These are phyloP conservation scores for Pulveroboletus sp. DNA, from an alignment of 768 basidiomycete genomes.

Conservation along the genomic window DNA sequence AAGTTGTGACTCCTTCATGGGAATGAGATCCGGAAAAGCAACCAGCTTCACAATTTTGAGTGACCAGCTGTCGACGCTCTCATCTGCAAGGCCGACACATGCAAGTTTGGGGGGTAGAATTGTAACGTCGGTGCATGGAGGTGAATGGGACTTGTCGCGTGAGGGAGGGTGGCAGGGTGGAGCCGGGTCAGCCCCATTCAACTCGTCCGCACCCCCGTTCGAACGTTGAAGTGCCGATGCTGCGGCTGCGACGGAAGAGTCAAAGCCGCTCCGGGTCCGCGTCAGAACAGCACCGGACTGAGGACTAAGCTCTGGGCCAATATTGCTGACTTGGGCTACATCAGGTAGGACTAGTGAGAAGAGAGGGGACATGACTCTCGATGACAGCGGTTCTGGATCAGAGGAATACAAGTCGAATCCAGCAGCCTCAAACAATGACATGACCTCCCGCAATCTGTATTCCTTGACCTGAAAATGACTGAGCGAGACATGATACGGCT, in stretches of 20 bases:
- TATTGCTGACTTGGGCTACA: constrained; percentile 27
- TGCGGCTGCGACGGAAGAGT: constrained; percentile 22
- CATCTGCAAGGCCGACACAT: constrained; percentile 70
- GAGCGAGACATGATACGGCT: not conserved
- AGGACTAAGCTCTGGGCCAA: constrained; percentile 26
- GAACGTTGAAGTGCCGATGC: constrained; percentile 7
- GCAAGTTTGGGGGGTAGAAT: constrained; percentile 67
- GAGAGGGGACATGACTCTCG: constrained; percentile 28
- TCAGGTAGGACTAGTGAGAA: constrained; percentile 30
- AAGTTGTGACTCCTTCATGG: constrained; percentile 18
- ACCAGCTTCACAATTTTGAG: constrained; percentile 75
- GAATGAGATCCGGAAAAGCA: constrained; percentile 69
- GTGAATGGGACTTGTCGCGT: constrained; percentile 47
- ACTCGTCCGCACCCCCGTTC: constrained; percentile 4
- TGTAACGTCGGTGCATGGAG: constrained; percentile 53
- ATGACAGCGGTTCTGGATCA: constrained; percentile 35
- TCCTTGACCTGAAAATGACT: constrained; percentile 54
- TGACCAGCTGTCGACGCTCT: constrained; percentile 64
- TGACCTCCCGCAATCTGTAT: constrained; percentile 55
- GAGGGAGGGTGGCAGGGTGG: constrained; percentile 13
- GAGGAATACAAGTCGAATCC: constrained; percentile 64
- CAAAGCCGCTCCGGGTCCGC: constrained; percentile 39
- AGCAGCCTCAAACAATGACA: constrained; percentile 51
- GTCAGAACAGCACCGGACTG: constrained; percentile 46
- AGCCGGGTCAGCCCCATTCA: not conserved